Evolutionary conservation across 352 stramenopile species (phyloP).

Genomic region (Thraustochytrium sp.): DNA sequence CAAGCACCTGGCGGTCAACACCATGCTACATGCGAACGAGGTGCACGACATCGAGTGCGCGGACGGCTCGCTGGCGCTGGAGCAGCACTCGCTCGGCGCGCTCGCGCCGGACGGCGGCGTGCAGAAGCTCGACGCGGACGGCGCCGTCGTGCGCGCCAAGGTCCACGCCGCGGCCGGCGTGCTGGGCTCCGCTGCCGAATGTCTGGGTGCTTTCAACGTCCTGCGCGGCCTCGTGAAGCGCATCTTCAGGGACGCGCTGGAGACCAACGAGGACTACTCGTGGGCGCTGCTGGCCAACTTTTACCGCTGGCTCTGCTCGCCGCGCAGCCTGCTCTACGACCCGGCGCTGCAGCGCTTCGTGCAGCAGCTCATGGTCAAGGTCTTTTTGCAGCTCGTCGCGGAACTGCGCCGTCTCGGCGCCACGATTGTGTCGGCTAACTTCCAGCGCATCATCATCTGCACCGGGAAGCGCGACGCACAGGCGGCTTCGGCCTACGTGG

Average conservation of each 20-base stretch:
- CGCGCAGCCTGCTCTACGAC: constrained; percentile 83
- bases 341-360: constrained; percentile 86
- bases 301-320: constrained; percentile 86
- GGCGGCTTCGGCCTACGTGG: background rate
- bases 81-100: constrained; percentile 24
- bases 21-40: constrained; percentile 55
- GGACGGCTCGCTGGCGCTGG: background rate
- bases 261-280: constrained; percentile 78
- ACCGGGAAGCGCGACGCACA: constrained; percentile 61
- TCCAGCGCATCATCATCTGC: constrained; percentile 70
- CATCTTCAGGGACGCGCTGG: constrained; percentile 85
- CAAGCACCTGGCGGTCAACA: constrained; percentile 67
- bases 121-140: constrained; percentile 65
- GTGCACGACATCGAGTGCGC: constrained; percentile 18
- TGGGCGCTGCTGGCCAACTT: constrained; percentile 92
- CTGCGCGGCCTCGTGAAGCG: constrained; percentile 81
- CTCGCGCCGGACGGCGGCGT: constrained; percentile 57
- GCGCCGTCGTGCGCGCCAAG: constrained; percentile 67
- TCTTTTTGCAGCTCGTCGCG: constrained; percentile 77
- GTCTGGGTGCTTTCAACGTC: constrained; percentile 79
- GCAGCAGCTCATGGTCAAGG: constrained; percentile 78
- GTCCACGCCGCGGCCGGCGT: constrained; percentile 54
- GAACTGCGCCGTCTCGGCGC: constrained; percentile 87
- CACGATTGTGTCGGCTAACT: constrained; percentile 83
- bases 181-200: constrained; percentile 48